phyloP scores from a whole-genome alignment of 176 grass and related monocot species.

The Hordeum marinum region DNA sequence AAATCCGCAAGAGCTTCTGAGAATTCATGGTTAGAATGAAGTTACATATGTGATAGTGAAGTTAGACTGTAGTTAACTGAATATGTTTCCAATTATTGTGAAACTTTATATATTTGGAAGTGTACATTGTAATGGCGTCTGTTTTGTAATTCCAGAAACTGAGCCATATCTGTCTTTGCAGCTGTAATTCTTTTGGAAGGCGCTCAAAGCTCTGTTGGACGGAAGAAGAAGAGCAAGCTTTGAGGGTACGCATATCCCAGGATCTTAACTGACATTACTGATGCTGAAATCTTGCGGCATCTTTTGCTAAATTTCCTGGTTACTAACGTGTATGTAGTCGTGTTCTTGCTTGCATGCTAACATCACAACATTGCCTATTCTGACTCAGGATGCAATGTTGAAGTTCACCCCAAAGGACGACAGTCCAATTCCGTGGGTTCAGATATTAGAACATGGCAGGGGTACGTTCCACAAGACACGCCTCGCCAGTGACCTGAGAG shows the following conservation, averaged over 20 bases:
- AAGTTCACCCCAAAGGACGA: conserved; percentile 10
- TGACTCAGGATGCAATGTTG: conserved; percentile 53
- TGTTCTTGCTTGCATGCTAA: neutral
- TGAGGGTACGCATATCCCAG: conserved; percentile 45
- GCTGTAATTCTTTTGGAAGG: conserved; percentile 36
- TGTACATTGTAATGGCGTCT: neutral
- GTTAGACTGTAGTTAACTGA: neutral
- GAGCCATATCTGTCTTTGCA: conserved; percentile 33
- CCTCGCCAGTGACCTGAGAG: conserved; percentile 45
- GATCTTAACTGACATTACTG: neutral
- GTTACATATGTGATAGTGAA: neutral
- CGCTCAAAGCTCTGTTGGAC: conserved; percentile 49
- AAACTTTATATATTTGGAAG: neutral
- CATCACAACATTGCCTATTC: neutral
- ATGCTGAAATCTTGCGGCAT: neutral
- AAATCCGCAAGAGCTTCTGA: neutral
- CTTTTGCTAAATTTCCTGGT: neutral
- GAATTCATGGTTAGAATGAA: neutral
- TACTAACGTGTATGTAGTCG: neutral
- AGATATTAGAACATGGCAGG: conserved; percentile 32
- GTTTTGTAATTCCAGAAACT: neutral
- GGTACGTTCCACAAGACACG: conserved; percentile 44
- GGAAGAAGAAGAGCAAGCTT: conserved; percentile 39
- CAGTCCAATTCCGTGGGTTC: conserved; percentile 40
- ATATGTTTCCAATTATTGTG: neutral